A percentile compares a stretch with the other conserved stretches of the same genome.
phyloP scores from a whole-genome alignment of 768 basidiomycete genomes.

The Panaeolus cyanescens region DNA sequence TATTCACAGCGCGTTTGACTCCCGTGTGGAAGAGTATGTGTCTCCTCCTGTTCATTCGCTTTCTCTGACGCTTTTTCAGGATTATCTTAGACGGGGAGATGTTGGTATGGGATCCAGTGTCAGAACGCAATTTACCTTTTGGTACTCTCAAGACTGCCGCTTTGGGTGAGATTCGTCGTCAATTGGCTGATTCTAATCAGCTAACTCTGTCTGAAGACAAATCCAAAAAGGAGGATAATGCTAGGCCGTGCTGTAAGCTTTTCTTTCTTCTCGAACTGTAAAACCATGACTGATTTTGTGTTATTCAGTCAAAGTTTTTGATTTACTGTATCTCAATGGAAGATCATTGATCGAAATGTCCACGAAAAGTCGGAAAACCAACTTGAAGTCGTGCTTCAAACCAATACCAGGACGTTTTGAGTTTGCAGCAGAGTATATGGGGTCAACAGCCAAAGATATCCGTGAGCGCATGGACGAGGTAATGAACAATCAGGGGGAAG shows the following conservation, averaged over 20 bases:
- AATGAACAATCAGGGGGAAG: constrained; percentile 87
- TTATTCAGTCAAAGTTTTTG: constrained; percentile 89
- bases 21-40: constrained; percentile 78
- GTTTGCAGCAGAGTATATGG: constrained; percentile 69
- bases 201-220: constrained; percentile 48
- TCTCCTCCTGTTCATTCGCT: neutral
- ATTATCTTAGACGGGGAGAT: constrained; percentile 97
- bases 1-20: constrained; percentile 76
- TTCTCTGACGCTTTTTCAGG: constrained; percentile 38
- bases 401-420: constrained; percentile 82
- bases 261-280: neutral
- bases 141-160: constrained; percentile 94
- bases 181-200: too few species aligned
- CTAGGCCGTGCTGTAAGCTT: constrained; percentile 86
- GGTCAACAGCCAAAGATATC: constrained; percentile 81
- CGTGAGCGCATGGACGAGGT: constrained; percentile 78
- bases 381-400: constrained; percentile 67
- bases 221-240: constrained; percentile 66
- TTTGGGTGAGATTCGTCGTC: constrained; percentile 71
- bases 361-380: constrained; percentile 75
- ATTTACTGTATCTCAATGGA: constrained; percentile 89
- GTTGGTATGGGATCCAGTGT: constrained; percentile 95
- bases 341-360: constrained; percentile 73
- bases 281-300: neutral
- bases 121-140: constrained; percentile 87